Evolutionary conservation across 768 basidiomycete genomes (phyloP), one percentile per base, ranked within the genome.

Genomic region (Inosperma sp.): DNA sequence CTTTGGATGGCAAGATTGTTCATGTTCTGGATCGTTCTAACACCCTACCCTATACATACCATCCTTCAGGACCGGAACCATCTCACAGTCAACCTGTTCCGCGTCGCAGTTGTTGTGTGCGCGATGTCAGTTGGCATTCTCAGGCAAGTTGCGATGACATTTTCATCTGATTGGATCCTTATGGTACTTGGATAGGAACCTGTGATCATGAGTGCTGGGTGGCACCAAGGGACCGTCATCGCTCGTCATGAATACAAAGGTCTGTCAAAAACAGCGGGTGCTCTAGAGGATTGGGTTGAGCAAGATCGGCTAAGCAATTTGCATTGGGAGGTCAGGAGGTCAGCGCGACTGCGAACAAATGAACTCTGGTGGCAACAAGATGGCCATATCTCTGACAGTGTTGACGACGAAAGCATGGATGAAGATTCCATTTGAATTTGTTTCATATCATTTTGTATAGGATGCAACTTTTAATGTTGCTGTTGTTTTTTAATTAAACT

Each of bases 181-280:
- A 34, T 43, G 16, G 33, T 30, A 19, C 7, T 14, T 25, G 8
- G 33, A 31, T 63, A 88, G 81, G 86, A 94, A 74, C 93, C 95
- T 31, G 83, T 87, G 17, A 64, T 99, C 40, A 87, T 99, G 84
- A 93, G 88, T 55, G 90, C 88, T 5, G 93, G 83, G 3, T 98
- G 96, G 95, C 83, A 86, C 35, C 78, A 76, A 16, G 82, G 84
- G 10, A 93, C 91, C 30, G 77, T 83, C 35, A 80, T 99, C 19
- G 95, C 94, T 5, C 77, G 88, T 57, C 96, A 99, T 59, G 91
- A 97, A 68, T 99, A 93, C 91, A 96, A 94, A 68, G 93, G 94
- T 5, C 70, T 94, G 48, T 78, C 79, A 1, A 94, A 92, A 68
- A 79, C 82, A 71, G 65, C 67, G 0, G 74, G 80, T 31, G 69